Percentiles rank a stretch among this genome's conserved stretches.
phyloP scores from a whole-genome alignment of 2,329 filamentous ascomycete species.

The Pestalotiopsis sp. region DNA sequence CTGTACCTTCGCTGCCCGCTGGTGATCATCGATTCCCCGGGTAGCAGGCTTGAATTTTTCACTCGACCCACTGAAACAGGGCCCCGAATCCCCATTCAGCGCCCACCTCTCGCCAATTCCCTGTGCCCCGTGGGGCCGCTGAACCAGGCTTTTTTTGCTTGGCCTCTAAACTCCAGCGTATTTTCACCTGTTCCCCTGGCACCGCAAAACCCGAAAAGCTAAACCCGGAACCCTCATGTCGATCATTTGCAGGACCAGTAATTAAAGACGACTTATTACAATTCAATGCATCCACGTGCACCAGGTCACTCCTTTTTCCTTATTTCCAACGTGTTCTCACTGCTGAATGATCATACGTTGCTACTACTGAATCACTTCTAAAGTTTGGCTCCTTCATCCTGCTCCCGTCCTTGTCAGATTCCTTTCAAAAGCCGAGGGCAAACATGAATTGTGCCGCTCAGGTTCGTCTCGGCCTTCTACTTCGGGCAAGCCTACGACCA shows the following conservation, averaged over 20 bases:
- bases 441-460: neutral
- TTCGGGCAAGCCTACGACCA: neutral
- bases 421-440: too few species aligned
- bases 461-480: neutral
- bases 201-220: neutral
- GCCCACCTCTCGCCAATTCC: neutral
- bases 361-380: neutral
- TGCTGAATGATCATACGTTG: neutral
- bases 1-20: neutral
- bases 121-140: neutral
- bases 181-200: neutral
- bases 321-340: neutral
- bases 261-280: neutral
- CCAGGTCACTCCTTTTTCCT: neutral
- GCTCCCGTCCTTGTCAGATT: neutral
- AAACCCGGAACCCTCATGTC: neutral
- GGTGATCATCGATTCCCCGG: neutral
- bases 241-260: neutral
- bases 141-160: neutral
- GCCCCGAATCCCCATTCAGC: neutral
- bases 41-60: neutral
- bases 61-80: neutral
- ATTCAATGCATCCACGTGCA: neutral
- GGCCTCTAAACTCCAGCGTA: neutral
- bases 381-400: neutral